These are phyloP conservation scores for Monosporascus sp. DNA, from an alignment of 2,329 filamentous ascomycete genomes.

Conservation along the genomic window DNA sequence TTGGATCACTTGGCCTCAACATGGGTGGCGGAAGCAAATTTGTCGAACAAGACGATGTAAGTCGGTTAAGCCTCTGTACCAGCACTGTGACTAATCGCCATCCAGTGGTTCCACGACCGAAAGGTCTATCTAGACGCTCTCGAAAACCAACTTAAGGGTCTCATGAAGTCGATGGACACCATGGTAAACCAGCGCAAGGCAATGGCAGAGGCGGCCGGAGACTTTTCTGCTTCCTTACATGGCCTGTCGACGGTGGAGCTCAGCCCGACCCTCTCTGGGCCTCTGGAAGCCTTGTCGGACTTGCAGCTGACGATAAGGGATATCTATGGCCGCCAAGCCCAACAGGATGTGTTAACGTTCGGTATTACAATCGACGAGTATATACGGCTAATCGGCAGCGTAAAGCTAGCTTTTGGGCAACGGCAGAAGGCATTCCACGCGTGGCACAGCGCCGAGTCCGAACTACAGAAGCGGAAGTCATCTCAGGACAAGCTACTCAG, in stretches of 20 bases:
- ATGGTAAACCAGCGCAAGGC: conserved; percentile 90
- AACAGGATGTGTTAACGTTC: conserved; percentile 92
- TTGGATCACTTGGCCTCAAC: conserved; percentile 76
- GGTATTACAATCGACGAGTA: conserved; percentile 99
- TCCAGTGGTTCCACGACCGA: conserved; percentile 93
- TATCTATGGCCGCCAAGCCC: conserved; percentile 91
- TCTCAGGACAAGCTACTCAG: conserved; percentile 92
- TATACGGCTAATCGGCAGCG: conserved; percentile 88
- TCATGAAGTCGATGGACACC: conserved; percentile 89
- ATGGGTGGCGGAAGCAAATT: conserved; percentile 81
- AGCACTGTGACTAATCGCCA: conserved; percentile 10
- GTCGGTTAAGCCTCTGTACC: conserved; percentile 25
- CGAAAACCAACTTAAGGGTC: conserved; percentile 81
- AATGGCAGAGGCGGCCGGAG: conserved; percentile 85
- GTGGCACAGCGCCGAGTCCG: conserved; percentile 87
- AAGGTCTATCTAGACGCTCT: conserved; percentile 91
- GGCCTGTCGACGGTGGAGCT: conserved; percentile 89
- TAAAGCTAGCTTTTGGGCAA: conserved; percentile 88
- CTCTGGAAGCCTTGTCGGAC: conserved; percentile 86
- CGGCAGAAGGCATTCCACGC: conserved; percentile 93
- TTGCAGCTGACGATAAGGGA: conserved; percentile 91
- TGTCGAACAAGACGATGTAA: conserved; percentile 91
- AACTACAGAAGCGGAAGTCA: conserved; percentile 82
- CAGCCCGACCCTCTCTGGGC: conserved; percentile 79
- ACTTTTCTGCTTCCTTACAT: conserved; percentile 91